Conservation (phyloP, 805 yeast genomes). For the Scheffersomyces coipomensis region DNA sequence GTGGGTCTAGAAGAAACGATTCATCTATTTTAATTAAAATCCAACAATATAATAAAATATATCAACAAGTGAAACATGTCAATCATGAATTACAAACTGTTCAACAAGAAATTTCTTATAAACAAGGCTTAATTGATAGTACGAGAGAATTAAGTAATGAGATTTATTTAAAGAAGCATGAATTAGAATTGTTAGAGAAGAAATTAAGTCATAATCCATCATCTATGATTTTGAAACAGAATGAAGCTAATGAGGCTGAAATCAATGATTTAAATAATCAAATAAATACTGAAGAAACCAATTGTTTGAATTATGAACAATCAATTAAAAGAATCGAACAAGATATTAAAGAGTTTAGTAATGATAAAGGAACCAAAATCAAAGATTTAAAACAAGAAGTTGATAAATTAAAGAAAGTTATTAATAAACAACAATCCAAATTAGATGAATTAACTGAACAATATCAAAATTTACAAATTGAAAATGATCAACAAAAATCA, state of each 20-base stretch:
- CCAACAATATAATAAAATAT: conserved; percentile 58
- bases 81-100: conserved; percentile 43
- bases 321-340: conserved; percentile 58
- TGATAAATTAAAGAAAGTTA: conserved; percentile 21
- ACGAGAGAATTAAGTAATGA: conserved; percentile 61
- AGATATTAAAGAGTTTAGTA: conserved; percentile 80
- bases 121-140: conserved; percentile 42
- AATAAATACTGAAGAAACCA: conserved; percentile 33
- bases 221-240: conserved; percentile 51
- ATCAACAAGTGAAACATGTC: conserved; percentile 35
- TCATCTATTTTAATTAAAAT: conserved; percentile 61
- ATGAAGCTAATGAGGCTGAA: conserved; percentile 45
- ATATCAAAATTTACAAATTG: conserved; percentile 66
- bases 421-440: conserved; percentile 39
- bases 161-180: conserved; percentile 56
- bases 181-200: conserved; percentile 53
- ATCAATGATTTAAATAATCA: conserved; percentile 38
- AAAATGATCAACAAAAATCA: conserved; percentile 60
- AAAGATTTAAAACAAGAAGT: conserved; percentile 60
- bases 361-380: conserved; percentile 78
- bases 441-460: conserved; percentile 48
- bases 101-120: conserved; percentile 37
- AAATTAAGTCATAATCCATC: conserved; percentile 57
- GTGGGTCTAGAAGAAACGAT: conserved; percentile 76
- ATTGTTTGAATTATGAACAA: conserved; percentile 25